Base-by-base conservation (phyloP, 208 protist genomes). In the Leishmania gerbilli region DNA sequence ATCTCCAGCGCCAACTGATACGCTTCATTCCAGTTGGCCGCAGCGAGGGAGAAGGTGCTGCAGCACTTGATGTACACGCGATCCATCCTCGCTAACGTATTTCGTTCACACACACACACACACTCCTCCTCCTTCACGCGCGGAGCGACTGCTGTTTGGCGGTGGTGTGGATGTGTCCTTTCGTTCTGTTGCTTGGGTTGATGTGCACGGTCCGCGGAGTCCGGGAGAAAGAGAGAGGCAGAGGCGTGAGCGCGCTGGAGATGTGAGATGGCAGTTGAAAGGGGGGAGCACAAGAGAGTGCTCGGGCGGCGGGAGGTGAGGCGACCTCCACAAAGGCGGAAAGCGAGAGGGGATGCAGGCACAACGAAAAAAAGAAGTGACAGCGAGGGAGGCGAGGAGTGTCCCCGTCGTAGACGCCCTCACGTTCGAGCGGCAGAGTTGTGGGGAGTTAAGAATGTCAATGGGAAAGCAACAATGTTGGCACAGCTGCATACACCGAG, bases 1-100 rank as follows among this genome's bases (percentile, higher is more conserved):
- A 90, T 87, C 84, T 93, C 91, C 87, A 90, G 87, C 17, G 90
- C 91, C 6, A 93, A 79, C 84, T 96, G 93, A 72, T 92, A 96
- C 49, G 89, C 71, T 34, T 89, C 90, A 83, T 96, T 96, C 93
- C 93, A 96, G 86, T 95, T 87, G 6, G 74, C 37, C 49, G 62
- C 81, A 1, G 79, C 89, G 17, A 71, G 67, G 34, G 83, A 90
- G 45, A 93, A 89, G 64, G 81, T 72, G 47, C 84, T 65, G 81
- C 90, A 95, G 42, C 81, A 87, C 47, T 86, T 80, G 37, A 90
- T 81, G 72, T 87, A 90, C 1, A 77, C 85, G 40, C 77, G 58
- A 65, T 92, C 89, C 89, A 90, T 90, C 21, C 24, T 60, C 8
- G 27, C 60, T 27, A 34, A 9, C 62, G 62, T 31, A 37, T 17